Conservation (phyloP, 2,329 filamentous ascomycete genomes). For the Ceratocystis diversiconidia region DNA sequence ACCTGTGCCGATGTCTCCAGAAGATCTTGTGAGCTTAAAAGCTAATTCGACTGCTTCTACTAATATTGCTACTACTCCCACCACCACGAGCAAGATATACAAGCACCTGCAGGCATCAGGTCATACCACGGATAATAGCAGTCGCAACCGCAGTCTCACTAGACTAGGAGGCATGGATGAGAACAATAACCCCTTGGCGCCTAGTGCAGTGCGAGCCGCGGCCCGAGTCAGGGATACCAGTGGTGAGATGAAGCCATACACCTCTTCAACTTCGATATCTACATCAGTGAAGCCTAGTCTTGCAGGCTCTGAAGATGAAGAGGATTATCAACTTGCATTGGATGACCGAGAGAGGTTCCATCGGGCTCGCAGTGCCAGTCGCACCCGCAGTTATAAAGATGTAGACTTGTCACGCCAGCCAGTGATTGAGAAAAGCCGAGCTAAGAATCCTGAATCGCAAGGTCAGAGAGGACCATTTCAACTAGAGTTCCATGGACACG, state of each 20-base stretch:
- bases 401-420: no score
- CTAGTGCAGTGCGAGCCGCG: conserved; percentile 21
- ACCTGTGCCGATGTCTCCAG: conserved; percentile 84
- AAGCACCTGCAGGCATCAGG: no score
- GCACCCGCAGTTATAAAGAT: no score
- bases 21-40: conserved; percentile 54
- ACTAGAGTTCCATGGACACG: conserved; percentile 26
- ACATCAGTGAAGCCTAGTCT: conserved; percentile 33
- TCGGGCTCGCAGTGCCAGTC: conserved; percentile 35
- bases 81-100: no score
- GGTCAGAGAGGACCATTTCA: no score
- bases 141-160: conserved; percentile 22
- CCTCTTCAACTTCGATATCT: conserved; percentile 41
- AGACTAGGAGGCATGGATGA: conserved; percentile 3
- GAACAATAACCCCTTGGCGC: conserved; percentile 48
- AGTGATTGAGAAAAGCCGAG: no score
- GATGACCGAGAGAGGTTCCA: conserved; percentile 42
- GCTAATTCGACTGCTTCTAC: conserved; percentile 20
- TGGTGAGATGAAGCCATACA: conserved; percentile 10
- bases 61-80: conserved; percentile 15
- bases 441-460: no score
- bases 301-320: conserved; percentile 50
- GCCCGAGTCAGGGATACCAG: background rate
- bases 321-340: conserved; percentile 40
- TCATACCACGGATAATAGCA: conserved; percentile 19